phyloP scores from a whole-genome alignment of 2,329 filamentous ascomycete genomes.

The Monilinia polystroma region DNA sequence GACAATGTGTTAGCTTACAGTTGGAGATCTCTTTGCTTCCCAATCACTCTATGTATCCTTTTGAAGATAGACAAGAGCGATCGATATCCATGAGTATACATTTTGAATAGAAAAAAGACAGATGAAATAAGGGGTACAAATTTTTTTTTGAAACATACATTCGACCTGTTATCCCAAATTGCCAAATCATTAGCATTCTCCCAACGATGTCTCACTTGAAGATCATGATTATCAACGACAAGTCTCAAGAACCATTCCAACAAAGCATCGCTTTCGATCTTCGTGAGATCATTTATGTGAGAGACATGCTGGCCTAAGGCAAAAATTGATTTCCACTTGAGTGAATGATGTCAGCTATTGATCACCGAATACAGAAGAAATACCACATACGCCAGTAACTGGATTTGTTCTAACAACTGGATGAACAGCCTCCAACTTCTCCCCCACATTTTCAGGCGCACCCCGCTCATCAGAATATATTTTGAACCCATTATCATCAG shows the following conservation, averaged over 20 bases:
- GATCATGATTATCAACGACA: constrained; percentile 55
- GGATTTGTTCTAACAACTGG: constrained; percentile 58
- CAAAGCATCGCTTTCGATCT: constrained; percentile 50
- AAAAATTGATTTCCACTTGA: constrained; percentile 53
- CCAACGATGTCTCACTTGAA: constrained; percentile 49
- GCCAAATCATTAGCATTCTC: constrained; percentile 44
- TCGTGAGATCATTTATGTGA: constrained; percentile 51
- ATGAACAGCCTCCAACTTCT: constrained; percentile 50
- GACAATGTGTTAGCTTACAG: background rate
- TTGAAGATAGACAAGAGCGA: background rate
- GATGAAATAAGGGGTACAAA: background rate
- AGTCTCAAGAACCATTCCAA: constrained; percentile 53
- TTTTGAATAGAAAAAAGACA: background rate
- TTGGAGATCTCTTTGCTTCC: background rate
- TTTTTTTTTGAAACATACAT: constrained; percentile 36
- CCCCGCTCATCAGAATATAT: constrained; percentile 49
- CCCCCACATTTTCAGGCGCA: constrained; percentile 51
- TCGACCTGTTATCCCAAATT: constrained; percentile 57
- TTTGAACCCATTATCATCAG: constrained; percentile 46
- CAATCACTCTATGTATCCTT: background rate
- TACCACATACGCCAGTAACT: constrained; percentile 46
- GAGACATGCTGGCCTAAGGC: constrained; percentile 52
- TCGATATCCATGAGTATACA: background rate
- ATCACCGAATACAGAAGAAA: background rate
- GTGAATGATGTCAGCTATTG: background rate